These are phyloP conservation scores for Hysterium pulicare DNA, from an alignment of 2,329 filamentous ascomycete species.

Conservation along the genomic window DNA sequence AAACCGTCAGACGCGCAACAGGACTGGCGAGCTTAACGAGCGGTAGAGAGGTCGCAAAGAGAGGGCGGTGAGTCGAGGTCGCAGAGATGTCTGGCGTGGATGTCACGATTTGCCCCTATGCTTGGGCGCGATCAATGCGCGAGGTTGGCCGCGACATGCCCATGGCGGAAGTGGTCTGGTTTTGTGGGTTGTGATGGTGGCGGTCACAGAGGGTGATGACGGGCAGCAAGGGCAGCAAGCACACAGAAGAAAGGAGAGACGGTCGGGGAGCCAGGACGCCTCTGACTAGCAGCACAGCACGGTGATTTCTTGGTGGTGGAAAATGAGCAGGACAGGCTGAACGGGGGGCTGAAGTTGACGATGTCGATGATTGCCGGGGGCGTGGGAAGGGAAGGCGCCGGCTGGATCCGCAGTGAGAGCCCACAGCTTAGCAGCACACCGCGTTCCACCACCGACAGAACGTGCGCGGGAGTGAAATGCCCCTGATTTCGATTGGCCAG, in stretches of 20 bases:
- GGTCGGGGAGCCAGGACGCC: neutral
- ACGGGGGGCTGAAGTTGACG: neutral
- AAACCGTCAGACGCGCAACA: neutral
- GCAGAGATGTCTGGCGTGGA: conserved; percentile 1
- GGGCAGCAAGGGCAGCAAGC: too few relatives aligned
- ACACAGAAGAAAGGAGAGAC: too few relatives aligned
- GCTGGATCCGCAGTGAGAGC: conserved; percentile 1
- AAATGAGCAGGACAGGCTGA: neutral
- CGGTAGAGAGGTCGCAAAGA: neutral
- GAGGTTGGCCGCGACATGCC: neutral
- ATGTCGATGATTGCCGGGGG: neutral
- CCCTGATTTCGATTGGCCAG: neutral
- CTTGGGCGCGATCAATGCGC: conserved; percentile 2
- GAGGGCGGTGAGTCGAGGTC: conserved; percentile 2
- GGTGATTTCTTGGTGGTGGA: neutral
- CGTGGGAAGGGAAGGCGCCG: neutral
- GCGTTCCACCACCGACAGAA: neutral
- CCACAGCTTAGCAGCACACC: neutral
- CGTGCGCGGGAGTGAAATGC: neutral
- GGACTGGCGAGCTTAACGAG: neutral
- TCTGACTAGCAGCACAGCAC: neutral
- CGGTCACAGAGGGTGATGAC: neutral
- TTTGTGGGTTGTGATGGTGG: neutral
- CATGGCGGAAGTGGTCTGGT: neutral
- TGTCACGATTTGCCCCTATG: conserved; percentile 1